These are phyloP conservation scores for Annulohypoxylon bovei DNA, from an alignment of 495 filamentous ascomycete species.

Conservation along the genomic window DNA sequence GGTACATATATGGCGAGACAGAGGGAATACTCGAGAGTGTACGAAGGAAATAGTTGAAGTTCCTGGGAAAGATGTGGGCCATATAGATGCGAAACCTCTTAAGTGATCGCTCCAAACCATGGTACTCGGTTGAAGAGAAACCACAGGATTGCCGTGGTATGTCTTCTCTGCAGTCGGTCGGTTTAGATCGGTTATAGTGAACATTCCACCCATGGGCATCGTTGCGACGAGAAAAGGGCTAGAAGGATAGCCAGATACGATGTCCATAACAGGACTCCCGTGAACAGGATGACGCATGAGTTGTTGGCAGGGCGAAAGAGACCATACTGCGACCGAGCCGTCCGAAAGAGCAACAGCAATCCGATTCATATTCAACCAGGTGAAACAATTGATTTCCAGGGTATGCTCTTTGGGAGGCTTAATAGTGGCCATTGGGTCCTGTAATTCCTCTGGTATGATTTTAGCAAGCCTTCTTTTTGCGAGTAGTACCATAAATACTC, in stretches of 20 bases:
- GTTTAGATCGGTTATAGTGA: constrained; percentile 56
- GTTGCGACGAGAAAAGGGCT: constrained; percentile 57
- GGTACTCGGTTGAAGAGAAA: constrained; percentile 59
- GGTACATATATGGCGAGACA: constrained; percentile 57
- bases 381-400: constrained; percentile 56
- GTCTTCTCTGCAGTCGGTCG: constrained; percentile 57
- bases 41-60: constrained; percentile 59
- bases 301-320: constrained; percentile 52
- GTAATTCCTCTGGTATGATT: constrained; percentile 49
- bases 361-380: constrained; percentile 61
- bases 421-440: constrained; percentile 53
- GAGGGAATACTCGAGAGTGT: constrained; percentile 56
- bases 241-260: constrained; percentile 59
- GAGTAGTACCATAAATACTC: constrained; percentile 12
- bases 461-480: constrained; percentile 22
- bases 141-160: constrained; percentile 55
- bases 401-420: constrained; percentile 53
- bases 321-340: constrained; percentile 60
- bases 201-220: constrained; percentile 56
- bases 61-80: constrained; percentile 55
- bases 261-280: constrained; percentile 57
- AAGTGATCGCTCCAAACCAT: constrained; percentile 58
- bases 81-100: constrained; percentile 56
- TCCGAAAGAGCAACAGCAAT: constrained; percentile 58
- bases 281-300: constrained; percentile 55